A percentile compares a stretch with the other conserved stretches of the same genome.
Conservation (phyloP, 2,329 filamentous ascomycete genomes). For the Talaromyces sp. region DNA sequence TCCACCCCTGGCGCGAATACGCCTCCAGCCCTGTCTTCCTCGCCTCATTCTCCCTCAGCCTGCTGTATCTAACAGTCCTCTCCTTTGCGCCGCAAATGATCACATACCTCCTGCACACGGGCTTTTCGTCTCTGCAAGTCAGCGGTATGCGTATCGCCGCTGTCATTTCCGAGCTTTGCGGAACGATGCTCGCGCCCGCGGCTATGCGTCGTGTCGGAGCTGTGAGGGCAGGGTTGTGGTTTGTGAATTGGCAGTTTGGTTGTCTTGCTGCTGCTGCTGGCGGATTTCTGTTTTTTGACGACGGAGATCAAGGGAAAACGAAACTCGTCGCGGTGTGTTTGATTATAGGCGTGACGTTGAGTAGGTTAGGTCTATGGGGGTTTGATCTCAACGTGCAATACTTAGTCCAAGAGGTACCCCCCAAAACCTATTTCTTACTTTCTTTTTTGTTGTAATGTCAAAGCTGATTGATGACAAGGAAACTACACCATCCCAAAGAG, state of each 20-base stretch:
- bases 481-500: constrained; percentile 52
- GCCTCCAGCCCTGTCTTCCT: constrained; percentile 27
- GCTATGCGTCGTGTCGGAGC: constrained; percentile 49
- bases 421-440: too few species aligned
- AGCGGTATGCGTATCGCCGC: constrained; percentile 43
- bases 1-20: constrained; percentile 23
- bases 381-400: constrained; percentile 57
- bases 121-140: constrained; percentile 44
- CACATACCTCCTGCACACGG: constrained; percentile 48
- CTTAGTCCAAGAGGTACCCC: constrained; percentile 54
- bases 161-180: constrained; percentile 48
- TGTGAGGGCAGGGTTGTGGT: constrained; percentile 66
- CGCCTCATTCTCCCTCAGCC: constrained; percentile 44
- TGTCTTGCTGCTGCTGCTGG: constrained; percentile 45
- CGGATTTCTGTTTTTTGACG: constrained; percentile 35
- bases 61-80: constrained; percentile 52
- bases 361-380: constrained; percentile 56
- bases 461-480: constrained; percentile 33
- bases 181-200: constrained; percentile 47
- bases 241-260: constrained; percentile 60
- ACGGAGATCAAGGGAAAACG: background rate
- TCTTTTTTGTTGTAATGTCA: background rate
- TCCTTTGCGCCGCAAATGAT: constrained; percentile 52
- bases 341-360: constrained; percentile 48
- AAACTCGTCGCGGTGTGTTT: constrained; percentile 42